phyloP scores from a whole-genome alignment of 331 rosid genomes.

The Saraca asoca region DNA sequence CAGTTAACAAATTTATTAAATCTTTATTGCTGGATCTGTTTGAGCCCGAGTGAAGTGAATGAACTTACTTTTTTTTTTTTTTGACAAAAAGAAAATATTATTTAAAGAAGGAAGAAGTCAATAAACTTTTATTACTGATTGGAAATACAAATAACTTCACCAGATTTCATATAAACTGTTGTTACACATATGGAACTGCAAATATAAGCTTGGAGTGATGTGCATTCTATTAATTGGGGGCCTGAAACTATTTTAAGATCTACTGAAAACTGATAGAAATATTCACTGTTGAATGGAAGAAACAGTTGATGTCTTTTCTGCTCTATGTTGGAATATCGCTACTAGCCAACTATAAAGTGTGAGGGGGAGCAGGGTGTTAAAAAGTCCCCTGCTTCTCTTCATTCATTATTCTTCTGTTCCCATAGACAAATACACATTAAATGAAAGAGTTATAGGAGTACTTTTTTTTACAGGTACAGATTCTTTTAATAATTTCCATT shows the following conservation, averaged over 20 bases:
- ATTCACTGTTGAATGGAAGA: constrained; percentile 21
- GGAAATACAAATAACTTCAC: not conserved
- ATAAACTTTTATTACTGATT: not conserved
- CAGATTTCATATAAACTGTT: constrained; percentile 11
- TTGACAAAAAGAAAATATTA: no score
- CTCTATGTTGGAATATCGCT: constrained; percentile 11
- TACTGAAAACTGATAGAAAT: not conserved
- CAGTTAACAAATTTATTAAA: constrained; percentile 26
- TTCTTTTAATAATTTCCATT: no score
- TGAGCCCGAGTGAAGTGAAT: constrained; percentile 5
- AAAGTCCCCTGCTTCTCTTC: constrained; percentile 27
- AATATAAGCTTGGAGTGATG: constrained; percentile 12
- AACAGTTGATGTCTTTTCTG: constrained; percentile 14
- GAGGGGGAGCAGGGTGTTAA: no score
- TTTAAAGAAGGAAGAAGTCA: no score
- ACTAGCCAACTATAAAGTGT: not conserved
- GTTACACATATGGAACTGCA: constrained; percentile 3
- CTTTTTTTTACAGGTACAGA: not conserved
- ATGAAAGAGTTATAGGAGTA: constrained; percentile 30
- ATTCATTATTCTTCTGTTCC: constrained; percentile 15
- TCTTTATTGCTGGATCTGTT: not conserved
- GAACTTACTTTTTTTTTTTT: no score
- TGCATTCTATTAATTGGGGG: constrained; percentile 6
- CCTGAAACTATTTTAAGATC: constrained; percentile 15
- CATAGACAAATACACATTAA: constrained; percentile 30